Conservation (phyloP, 345 rosid genomes). For the Heritiera littoralis region DNA sequence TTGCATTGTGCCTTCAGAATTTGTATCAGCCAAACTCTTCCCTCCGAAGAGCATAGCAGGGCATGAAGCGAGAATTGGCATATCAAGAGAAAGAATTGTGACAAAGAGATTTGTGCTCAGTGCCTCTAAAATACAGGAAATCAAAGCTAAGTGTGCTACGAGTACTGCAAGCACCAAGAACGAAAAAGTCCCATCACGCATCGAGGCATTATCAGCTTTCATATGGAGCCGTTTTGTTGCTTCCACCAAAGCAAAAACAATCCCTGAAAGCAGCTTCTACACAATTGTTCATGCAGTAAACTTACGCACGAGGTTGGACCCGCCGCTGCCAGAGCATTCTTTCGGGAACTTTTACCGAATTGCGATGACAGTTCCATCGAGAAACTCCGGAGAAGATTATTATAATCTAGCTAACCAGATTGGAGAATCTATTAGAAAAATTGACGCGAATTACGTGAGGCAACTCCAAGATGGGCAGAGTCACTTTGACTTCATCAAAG, state of each 20-base stretch:
- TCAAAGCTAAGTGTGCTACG: background rate
- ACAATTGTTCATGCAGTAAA: conserved; percentile 10
- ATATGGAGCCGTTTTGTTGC: conserved; percentile 35
- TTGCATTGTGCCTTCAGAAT: background rate
- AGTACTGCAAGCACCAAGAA: too few species aligned
- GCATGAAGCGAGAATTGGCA: background rate
- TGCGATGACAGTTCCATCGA: background rate
- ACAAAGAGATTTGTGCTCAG: conserved; percentile 10
- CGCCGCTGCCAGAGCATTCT: background rate
- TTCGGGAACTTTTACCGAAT: background rate
- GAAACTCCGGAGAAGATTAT: background rate
- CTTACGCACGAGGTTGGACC: background rate
- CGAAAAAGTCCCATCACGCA: background rate
- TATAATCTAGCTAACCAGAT: background rate
- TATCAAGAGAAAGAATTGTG: background rate
- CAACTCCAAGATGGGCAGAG: background rate
- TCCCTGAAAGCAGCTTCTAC: background rate
- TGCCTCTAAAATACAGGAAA: background rate
- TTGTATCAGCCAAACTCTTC: conserved; percentile 7
- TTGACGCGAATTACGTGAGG: background rate
- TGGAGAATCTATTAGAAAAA: background rate
- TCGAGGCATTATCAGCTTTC: conserved; percentile 43
- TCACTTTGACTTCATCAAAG: background rate
- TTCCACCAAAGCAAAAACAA: background rate
- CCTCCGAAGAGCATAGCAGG: background rate